phyloP scores from a whole-genome alignment of 116 monocot genomes.

The Papilionanthe hybrid region DNA sequence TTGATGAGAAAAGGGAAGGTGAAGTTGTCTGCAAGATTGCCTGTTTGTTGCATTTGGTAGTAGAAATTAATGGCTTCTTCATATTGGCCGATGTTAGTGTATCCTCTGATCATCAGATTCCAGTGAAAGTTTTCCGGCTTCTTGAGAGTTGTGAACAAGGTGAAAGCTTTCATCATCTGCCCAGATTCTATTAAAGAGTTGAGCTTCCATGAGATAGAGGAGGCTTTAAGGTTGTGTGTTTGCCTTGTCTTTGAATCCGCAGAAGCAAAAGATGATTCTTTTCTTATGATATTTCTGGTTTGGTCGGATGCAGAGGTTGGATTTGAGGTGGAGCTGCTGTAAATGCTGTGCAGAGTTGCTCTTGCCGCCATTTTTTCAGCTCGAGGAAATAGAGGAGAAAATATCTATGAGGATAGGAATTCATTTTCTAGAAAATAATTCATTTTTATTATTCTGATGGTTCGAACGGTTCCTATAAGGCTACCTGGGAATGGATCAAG shows the following conservation, averaged over 20 bases:
- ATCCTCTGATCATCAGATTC: conserved; percentile 67
- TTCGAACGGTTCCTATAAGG: neutral
- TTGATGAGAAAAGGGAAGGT: conserved; percentile 77
- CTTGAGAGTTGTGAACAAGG: conserved; percentile 20
- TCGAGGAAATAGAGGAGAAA: too few relatives aligned
- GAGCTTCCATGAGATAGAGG: conserved; percentile 20
- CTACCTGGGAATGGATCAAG: neutral
- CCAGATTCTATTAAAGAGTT: conserved; percentile 19
- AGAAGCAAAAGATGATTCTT: neutral
- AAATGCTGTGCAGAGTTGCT: conserved; percentile 14
- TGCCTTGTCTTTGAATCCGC: conserved; percentile 7
- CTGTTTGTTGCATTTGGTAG: conserved; percentile 32
- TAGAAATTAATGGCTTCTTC: conserved; percentile 52
- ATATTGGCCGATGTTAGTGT: conserved; percentile 25
- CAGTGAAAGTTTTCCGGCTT: conserved; percentile 50
- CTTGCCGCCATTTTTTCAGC: conserved; percentile 15
- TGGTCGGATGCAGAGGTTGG: neutral
- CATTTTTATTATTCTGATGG: neutral
- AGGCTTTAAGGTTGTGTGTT: neutral
- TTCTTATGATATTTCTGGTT: neutral
- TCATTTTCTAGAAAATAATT: neutral
- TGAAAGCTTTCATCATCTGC: conserved; percentile 38
- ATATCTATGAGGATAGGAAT: neutral
- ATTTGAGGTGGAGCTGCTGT: conserved; percentile 13
- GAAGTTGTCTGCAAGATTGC: conserved; percentile 42